These are phyloP conservation scores for Auricularia auricula-judae DNA, from an alignment of 768 basidiomycete genomes.

Conservation along the genomic window DNA sequence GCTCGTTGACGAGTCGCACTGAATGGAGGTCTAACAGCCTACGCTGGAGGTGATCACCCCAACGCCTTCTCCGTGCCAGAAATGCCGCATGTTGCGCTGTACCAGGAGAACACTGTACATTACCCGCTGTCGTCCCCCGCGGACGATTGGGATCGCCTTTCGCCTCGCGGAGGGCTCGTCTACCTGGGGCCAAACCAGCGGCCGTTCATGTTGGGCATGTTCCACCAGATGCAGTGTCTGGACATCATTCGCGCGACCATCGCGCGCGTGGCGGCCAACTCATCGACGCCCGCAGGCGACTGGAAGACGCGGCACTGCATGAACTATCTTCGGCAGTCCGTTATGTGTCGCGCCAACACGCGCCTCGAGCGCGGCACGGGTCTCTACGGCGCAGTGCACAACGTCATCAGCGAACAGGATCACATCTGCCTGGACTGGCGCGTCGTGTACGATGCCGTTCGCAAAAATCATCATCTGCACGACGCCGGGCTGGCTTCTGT, in stretches of 20 bases:
- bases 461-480: not conserved
- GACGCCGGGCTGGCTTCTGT: not conserved
- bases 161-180: slow-evolving; percentile 3
- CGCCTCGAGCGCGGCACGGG: slow-evolving; percentile 15
- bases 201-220: slow-evolving; percentile 9
- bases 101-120: not conserved
- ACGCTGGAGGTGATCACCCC: not conserved
- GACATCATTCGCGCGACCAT: slow-evolving; percentile 12
- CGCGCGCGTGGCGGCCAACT: not conserved
- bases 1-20: no score
- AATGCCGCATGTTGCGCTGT: not conserved
- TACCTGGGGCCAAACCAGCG: slow-evolving; percentile 5
- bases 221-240: slow-evolving; percentile 20
- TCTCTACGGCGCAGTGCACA: not conserved
- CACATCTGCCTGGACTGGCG: not conserved
- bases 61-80: not conserved
- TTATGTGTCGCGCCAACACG: slow-evolving; percentile 25
- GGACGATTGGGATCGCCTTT: not conserved
- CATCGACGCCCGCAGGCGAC: not conserved
- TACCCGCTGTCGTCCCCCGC: not conserved
- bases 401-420: not conserved
- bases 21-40: not conserved
- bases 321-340: slow-evolving; percentile 29
- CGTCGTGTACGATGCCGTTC: not conserved
- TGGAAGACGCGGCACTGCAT: slow-evolving; percentile 20